A percentile compares a stretch with the other conserved stretches of the same genome.
Conservation (phyloP, 2,329 filamentous ascomycete species). For the Ophiostoma tasmaniense region DNA sequence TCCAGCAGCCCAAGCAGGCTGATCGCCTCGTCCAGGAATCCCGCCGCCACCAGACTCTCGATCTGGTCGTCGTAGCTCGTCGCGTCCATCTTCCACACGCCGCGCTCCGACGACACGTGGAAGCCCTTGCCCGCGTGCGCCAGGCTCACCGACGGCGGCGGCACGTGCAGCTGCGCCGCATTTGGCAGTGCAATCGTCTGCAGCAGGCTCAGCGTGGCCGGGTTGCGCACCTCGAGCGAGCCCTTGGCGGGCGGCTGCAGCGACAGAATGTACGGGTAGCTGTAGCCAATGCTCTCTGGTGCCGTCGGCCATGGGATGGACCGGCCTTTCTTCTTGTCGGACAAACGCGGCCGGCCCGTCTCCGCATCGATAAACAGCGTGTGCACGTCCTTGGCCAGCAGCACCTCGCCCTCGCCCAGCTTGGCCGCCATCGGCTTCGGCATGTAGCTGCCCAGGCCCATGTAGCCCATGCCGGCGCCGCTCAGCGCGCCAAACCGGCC, state of each 20-base stretch:
- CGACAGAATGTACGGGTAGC: constrained; percentile 89
- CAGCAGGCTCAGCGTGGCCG: constrained; percentile 79
- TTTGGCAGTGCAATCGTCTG: constrained; percentile 77
- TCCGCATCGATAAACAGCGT: constrained; percentile 83
- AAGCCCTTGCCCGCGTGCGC: constrained; percentile 95
- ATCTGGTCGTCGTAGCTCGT: constrained; percentile 87
- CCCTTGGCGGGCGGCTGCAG: constrained; percentile 70
- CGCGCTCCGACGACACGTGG: constrained; percentile 81
- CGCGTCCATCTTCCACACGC: constrained; percentile 92
- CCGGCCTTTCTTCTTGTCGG: constrained; percentile 26
- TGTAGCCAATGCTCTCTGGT: constrained; percentile 88
- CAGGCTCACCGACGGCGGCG: constrained; percentile 85
- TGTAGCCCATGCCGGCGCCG: constrained; percentile 83
- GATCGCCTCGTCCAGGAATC: constrained; percentile 80
- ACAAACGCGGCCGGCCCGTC: constrained; percentile 57
- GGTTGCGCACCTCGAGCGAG: constrained; percentile 81
- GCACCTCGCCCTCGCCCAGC: constrained; percentile 71
- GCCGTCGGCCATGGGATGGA: constrained; percentile 89
- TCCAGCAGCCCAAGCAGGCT: constrained; percentile 85
- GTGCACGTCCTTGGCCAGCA: constrained; percentile 97
- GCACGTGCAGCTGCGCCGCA: constrained; percentile 79
- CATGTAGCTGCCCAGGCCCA: constrained; percentile 85
- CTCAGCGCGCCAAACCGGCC: constrained; percentile 76
- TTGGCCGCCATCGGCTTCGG: constrained; percentile 82
- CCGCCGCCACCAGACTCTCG: constrained; percentile 65